A percentile compares a stretch with the other conserved stretches of the same genome.
Evolutionary conservation across 2,329 filamentous ascomycete species (phyloP).

Genomic region (Clarireedia monteithiana): DNA sequence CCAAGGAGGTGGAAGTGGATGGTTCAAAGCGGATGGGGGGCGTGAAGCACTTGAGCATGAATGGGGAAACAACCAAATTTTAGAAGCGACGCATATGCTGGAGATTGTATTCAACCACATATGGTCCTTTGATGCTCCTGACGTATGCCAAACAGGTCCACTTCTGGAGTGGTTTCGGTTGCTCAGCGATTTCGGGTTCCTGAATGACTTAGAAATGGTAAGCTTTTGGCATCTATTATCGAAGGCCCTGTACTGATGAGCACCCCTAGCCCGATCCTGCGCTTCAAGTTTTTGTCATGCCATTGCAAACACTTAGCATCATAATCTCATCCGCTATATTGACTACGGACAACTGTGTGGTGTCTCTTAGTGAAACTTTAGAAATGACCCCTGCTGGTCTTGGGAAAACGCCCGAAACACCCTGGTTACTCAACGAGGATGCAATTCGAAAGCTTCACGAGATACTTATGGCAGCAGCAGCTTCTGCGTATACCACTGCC

Average conservation of each 20-base stretch:
- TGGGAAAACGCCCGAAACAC: slow-evolving; percentile 32
- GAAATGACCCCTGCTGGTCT: slow-evolving; percentile 24
- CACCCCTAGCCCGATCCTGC: slow-evolving; percentile 18
- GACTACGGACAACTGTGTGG: slow-evolving; percentile 36
- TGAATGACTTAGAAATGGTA: slow-evolving; percentile 55
- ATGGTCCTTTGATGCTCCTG: slow-evolving; percentile 41
- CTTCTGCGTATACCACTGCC: slow-evolving; percentile 50
- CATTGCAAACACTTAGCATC: slow-evolving; percentile 62
- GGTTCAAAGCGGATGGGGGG: slow-evolving; percentile 36
- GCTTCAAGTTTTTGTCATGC: slow-evolving; percentile 39
- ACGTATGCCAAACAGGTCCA: slow-evolving; percentile 49
- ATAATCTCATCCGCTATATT: slow-evolving; percentile 66
- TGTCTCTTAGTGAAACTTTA: slow-evolving; percentile 27
- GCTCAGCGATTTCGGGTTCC: slow-evolving; percentile 55
- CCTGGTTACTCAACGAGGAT: slow-evolving; percentile 62
- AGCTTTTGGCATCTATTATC: slow-evolving; percentile 1
- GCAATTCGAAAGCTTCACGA: slow-evolving; percentile 67
- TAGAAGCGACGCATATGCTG: slow-evolving; percentile 66
- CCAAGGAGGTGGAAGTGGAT: slow-evolving; percentile 33
- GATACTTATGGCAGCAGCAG: slow-evolving; percentile 53
- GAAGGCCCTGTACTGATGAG: not conserved
- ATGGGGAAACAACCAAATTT: slow-evolving; percentile 56
- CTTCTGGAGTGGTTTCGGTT: slow-evolving; percentile 69
- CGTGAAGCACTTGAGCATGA: slow-evolving; percentile 47
- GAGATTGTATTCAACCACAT: slow-evolving; percentile 66